Conservation (phyloP, 2,329 filamentous ascomycete genomes). For the Pseudocercospora fijiensis region DNA sequence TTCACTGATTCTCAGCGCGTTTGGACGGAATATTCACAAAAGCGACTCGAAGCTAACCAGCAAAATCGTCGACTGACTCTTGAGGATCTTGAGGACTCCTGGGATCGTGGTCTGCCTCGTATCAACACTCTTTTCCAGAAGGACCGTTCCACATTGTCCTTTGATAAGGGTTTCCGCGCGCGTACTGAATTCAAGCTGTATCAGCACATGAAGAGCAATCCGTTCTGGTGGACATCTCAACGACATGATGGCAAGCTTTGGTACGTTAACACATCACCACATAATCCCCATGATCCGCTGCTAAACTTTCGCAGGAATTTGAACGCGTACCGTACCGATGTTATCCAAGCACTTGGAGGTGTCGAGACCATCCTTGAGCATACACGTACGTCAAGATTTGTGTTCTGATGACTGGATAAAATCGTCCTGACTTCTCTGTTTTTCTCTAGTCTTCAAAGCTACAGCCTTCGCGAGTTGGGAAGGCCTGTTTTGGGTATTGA, state of each 20-base stretch:
- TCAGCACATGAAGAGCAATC: slow-evolving; percentile 98
- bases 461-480: slow-evolving; percentile 98
- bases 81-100: slow-evolving; percentile 95
- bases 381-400: slow-evolving; percentile 61
- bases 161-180: slow-evolving; percentile 96
- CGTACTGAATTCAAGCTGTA: slow-evolving; percentile 98
- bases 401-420: slow-evolving; percentile 57
- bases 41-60: slow-evolving; percentile 92
- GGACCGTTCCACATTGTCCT: slow-evolving; percentile 91
- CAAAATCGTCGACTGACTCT: slow-evolving; percentile 93
- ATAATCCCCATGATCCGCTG: too few relatives aligned
- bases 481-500: slow-evolving; percentile 74
- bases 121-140: slow-evolving; percentile 99
- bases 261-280: too few relatives aligned
- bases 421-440: background rate
- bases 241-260: slow-evolving; percentile 95
- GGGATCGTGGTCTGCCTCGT: slow-evolving; percentile 94
- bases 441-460: slow-evolving; percentile 71
- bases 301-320: slow-evolving; percentile 44
- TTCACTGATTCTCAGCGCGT: slow-evolving; percentile 99
- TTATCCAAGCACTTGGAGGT: slow-evolving; percentile 92
- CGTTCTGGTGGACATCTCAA: slow-evolving; percentile 99
- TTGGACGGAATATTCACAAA: slow-evolving; percentile 99
- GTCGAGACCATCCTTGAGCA: slow-evolving; percentile 92
- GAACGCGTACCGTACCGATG: slow-evolving; percentile 92